Conservation (phyloP, 116 monocot genomes). For the Trichopus zeylanicus region DNA sequence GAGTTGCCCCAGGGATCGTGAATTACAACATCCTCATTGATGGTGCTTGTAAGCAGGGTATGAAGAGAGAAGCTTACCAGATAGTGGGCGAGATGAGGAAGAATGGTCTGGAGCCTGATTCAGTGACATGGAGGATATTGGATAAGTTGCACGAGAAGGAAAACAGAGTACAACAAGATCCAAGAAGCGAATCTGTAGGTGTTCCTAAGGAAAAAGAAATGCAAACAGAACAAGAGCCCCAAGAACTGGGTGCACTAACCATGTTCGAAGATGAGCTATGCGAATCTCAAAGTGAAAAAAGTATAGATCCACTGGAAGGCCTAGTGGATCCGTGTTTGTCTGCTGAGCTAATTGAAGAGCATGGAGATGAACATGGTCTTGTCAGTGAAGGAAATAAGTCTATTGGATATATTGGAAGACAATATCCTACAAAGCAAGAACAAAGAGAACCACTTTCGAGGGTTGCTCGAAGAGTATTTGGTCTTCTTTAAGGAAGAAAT, state of each 20-base stretch:
- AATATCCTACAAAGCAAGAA: not conserved
- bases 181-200: not conserved
- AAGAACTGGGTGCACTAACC: not conserved
- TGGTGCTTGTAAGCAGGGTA: slow-evolving; percentile 42
- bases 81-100: slow-evolving; percentile 75
- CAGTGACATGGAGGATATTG: slow-evolving; percentile 86
- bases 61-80: slow-evolving; percentile 68
- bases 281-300: slow-evolving; percentile 1
- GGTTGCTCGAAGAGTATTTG: slow-evolving; percentile 55
- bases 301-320: slow-evolving; percentile 17
- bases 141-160: slow-evolving; percentile 40
- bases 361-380: not conserved
- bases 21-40: slow-evolving; percentile 79
- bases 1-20: slow-evolving; percentile 58
- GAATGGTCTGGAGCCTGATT: slow-evolving; percentile 68
- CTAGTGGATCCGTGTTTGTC: slow-evolving; percentile 23
- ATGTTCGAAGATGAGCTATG: slow-evolving; percentile 4
- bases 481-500: slow-evolving; percentile 14
- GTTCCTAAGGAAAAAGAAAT: not conserved
- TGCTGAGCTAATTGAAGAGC: slow-evolving; percentile 10
- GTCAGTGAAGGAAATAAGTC: slow-evolving; percentile 1
- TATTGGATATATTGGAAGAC: not conserved
- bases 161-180: not conserved
- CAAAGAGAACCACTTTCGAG: slow-evolving; percentile 36
- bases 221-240: not conserved